Conservation (phyloP, 1,284 basidiomycete genomes). For the Cutaneotrichosporon arboriforme region DNA sequence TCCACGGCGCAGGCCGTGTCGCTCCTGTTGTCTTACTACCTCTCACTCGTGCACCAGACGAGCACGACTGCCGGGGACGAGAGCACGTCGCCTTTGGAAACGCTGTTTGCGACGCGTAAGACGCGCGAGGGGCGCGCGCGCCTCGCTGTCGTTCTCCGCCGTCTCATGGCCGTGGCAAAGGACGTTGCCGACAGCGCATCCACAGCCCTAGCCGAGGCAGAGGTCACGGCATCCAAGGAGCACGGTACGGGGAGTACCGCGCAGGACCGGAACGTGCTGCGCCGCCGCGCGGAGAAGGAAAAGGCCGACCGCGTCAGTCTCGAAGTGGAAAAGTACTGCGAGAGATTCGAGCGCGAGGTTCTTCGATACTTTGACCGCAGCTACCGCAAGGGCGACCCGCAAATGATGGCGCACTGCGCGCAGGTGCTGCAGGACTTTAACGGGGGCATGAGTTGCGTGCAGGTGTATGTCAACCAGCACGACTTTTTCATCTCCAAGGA, state of each 20-base stretch:
- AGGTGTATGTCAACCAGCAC: conserved; percentile 99
- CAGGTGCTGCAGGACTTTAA: conserved; percentile 97
- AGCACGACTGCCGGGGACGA: conserved; percentile 49
- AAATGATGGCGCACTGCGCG: conserved; percentile 99
- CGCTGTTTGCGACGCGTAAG: conserved; percentile 56
- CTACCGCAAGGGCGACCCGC: conserved; percentile 93
- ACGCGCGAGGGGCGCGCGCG: conserved; percentile 71
- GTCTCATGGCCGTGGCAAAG: conserved; percentile 81
- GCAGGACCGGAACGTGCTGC: conserved; percentile 7
- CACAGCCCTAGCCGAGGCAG: conserved; percentile 60
- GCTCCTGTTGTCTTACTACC: conserved; percentile 92
- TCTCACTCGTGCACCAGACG: conserved; percentile 82
- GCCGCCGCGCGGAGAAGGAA: conserved; percentile 39
- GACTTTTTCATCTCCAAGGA: conserved; percentile 95
- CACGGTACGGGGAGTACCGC: conserved; percentile 11
- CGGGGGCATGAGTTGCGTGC: conserved; percentile 90
- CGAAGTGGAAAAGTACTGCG: conserved; percentile 81
- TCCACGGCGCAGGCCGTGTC: conserved; percentile 90
- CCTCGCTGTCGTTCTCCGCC: conserved; percentile 81
- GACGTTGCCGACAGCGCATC: conserved; percentile 54
- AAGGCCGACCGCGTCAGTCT: conserved; percentile 54
- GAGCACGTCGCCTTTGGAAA: conserved; percentile 48
- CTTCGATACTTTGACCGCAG: conserved; percentile 90
- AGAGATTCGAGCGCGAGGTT: conserved; percentile 98
- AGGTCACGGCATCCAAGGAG: conserved; percentile 20